These are phyloP conservation scores for Phytophthora ohioensis DNA, from an alignment of 352 stramenopile species.

Conservation along the genomic window DNA sequence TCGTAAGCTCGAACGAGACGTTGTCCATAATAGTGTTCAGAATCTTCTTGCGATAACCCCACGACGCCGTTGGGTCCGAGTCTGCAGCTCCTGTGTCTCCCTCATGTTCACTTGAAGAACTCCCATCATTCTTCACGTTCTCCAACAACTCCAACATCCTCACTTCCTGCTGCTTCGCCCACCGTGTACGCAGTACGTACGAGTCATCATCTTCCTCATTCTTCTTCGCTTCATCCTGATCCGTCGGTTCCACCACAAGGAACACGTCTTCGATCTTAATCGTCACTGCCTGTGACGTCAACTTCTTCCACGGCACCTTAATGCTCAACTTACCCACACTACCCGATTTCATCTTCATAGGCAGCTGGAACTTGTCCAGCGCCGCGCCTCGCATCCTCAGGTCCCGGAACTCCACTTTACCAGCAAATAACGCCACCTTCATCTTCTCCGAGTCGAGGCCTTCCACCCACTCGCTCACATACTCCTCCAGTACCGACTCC, in stretches of 20 bases:
- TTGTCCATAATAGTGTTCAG: slow-evolving; percentile 88
- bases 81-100: slow-evolving; percentile 14
- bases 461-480: slow-evolving; percentile 89
- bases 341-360: slow-evolving; percentile 78
- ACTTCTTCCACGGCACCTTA: slow-evolving; percentile 88
- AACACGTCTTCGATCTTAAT: slow-evolving; percentile 84
- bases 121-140: slow-evolving; percentile 65
- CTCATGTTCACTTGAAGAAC: slow-evolving; percentile 24
- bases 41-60: slow-evolving; percentile 86
- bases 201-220: slow-evolving; percentile 56
- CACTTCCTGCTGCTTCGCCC: slow-evolving; percentile 86
- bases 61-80: slow-evolving; percentile 63
- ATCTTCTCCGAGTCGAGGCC: slow-evolving; percentile 89
- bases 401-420: slow-evolving; percentile 86
- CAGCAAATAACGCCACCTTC: slow-evolving; percentile 84
- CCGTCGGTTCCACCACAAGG: slow-evolving; percentile 70
- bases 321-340: slow-evolving; percentile 73
- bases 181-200: slow-evolving; percentile 69
- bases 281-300: slow-evolving; percentile 81
- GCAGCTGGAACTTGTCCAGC: slow-evolving; percentile 84
- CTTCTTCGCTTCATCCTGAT: slow-evolving; percentile 56
- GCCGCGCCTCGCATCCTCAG: slow-evolving; percentile 73
- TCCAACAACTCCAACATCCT: slow-evolving; percentile 80
- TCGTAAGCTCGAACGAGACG: slow-evolving; percentile 81
- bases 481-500: slow-evolving; percentile 87